phyloP scores from a whole-genome alignment of 805 yeast genomes.

The Saturnispora serradocipensis region DNA sequence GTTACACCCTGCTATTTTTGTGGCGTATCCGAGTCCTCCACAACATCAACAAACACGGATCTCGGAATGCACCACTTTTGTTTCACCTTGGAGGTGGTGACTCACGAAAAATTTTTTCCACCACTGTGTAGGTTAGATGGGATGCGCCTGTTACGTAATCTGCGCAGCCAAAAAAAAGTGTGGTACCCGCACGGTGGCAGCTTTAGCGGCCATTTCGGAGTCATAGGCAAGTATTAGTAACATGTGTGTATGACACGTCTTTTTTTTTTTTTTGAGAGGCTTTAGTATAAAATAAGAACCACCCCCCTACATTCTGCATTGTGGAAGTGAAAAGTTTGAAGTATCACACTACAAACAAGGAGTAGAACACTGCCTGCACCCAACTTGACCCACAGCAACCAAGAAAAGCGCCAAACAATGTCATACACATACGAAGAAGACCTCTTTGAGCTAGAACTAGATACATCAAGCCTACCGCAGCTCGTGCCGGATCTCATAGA shows the following conservation, averaged over 20 bases:
- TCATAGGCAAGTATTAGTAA: background rate
- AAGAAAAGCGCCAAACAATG: background rate
- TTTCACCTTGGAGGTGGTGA: background rate
- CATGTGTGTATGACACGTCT: background rate
- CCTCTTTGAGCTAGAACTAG: background rate
- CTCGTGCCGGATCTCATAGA: background rate
- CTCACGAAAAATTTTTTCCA: background rate
- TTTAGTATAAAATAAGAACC: background rate
- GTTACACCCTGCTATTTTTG: background rate
- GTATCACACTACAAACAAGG: background rate
- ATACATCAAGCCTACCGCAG: conserved; percentile 1
- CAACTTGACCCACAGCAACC: no score
- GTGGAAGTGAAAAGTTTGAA: background rate
- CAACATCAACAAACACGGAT: background rate
- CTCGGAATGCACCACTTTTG: background rate
- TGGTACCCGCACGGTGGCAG: background rate
- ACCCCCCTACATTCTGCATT: background rate
- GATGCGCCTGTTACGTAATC: background rate
- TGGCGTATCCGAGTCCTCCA: background rate
- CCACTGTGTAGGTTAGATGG: background rate
- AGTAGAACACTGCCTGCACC: background rate
- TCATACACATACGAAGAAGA: conserved; percentile 2
- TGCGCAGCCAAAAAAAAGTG: background rate
- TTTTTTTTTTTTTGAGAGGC: background rate
- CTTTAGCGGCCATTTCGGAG: conserved; percentile 5